phyloP scores from a whole-genome alignment of 2,329 filamentous ascomycete genomes.

The Pleochaeta shiraiana region DNA sequence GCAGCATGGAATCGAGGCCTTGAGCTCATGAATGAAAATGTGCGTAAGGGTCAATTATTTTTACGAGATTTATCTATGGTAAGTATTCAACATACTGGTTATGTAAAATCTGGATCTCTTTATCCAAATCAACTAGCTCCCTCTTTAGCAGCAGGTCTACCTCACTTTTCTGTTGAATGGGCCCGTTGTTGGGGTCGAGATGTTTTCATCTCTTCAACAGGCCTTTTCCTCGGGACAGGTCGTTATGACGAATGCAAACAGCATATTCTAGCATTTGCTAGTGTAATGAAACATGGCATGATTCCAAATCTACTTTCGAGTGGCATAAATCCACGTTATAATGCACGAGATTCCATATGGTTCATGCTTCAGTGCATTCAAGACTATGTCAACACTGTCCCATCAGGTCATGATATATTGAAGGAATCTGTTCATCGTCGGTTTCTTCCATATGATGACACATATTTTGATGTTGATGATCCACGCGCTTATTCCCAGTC shows the following conservation, averaged over 20 bases:
- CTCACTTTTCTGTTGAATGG: conserved; percentile 88
- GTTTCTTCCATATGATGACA: conserved; percentile 90
- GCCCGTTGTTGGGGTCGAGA: conserved; percentile 94
- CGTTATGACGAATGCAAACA: conserved; percentile 77
- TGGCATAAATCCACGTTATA: conserved; percentile 74
- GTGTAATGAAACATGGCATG: conserved; percentile 95
- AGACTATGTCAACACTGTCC: conserved; percentile 68
- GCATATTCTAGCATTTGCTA: conserved; percentile 87
- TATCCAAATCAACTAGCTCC: conserved; percentile 73
- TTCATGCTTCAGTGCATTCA: conserved; percentile 95
- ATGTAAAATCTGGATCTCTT: conserved; percentile 73
- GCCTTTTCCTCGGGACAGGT: conserved; percentile 76
- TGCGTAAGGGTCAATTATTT: conserved; percentile 70
- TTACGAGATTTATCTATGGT: conserved; percentile 76
- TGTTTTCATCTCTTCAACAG: conserved; percentile 87
- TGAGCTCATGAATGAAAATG: conserved; percentile 54
- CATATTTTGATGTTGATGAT: conserved; percentile 73
- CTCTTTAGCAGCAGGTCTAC: conserved; percentile 74
- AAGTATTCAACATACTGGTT: conserved; percentile 74
- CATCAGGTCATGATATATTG: conserved; percentile 51
- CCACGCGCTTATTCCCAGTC: conserved; percentile 63
- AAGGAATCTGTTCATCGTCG: conserved; percentile 59
- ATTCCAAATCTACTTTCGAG: conserved; percentile 84
- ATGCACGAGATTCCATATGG: conserved; percentile 91
- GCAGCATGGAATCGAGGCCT: conserved; percentile 62